Conservation (phyloP, 148 eudicot genomes). For the Nepenthes mirabilis region DNA sequence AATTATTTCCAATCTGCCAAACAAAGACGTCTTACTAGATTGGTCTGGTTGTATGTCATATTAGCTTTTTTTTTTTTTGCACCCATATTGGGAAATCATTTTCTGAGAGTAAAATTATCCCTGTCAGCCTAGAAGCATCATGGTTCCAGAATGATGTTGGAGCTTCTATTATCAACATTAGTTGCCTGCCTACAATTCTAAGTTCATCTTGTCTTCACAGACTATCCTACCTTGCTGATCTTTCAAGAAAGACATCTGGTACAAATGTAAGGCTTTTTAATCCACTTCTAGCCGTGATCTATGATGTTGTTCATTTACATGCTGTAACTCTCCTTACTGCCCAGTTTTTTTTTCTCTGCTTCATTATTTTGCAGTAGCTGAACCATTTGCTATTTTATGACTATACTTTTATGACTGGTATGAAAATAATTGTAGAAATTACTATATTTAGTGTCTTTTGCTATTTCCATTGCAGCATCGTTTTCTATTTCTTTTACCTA, state of each 20-base stretch:
- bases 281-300: constrained; percentile 1
- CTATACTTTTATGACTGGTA: no score
- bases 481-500: no score
- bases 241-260: constrained; percentile 30
- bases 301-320: neutral
- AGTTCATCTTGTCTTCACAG: constrained; percentile 79
- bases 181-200: constrained; percentile 84
- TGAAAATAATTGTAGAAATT: no score
- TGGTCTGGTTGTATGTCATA: neutral
- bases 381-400: no score
- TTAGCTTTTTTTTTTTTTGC: neutral
- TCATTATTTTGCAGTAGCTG: neutral
- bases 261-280: constrained; percentile 39
- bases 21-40: neutral
- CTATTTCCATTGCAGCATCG: no score
- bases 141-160: constrained; percentile 71
- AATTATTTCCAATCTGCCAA: neutral
- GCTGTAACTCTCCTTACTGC: neutral
- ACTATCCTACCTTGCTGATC: constrained; percentile 43
- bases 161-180: constrained; percentile 61
- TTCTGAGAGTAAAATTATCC: constrained; percentile 11
- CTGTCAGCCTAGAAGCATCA: constrained; percentile 60
- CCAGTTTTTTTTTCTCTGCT: neutral
- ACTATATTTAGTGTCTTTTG: no score
- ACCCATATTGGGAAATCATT: neutral